Base-by-base conservation (phyloP, 2,329 filamentous ascomycete genomes). In the Monosporascus sp. region DNA sequence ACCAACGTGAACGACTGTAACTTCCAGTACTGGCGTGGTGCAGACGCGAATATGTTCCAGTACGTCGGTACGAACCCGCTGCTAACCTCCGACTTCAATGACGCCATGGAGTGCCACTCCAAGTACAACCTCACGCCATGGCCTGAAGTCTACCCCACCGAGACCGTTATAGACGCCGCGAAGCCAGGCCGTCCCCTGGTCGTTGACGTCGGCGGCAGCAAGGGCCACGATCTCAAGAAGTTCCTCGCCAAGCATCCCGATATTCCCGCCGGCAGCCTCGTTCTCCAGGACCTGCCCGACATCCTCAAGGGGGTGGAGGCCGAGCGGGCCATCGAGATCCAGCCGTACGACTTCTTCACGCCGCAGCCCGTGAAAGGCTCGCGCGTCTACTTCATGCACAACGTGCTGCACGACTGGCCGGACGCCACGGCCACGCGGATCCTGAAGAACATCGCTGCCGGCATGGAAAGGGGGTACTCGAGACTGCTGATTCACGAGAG, bases 321-420 rank as follows among this genome's bases (percentile, higher is more conserved):
- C 0, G 43, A 63, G 15, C 50, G 57, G 26, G 61, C 62, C 1
- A 68, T 74, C 47, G 57, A 60, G 4, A 56, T 63, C 3, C 61
- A 63, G 50, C 55, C 59, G 2, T 66, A 75, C 53, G 68, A 75
- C 50, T 70, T 74, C 55, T 71, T 75, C 51, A 68, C 63, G 0
- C 63, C 68, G 5, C 73, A 76, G 50, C 72, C 71, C 0, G 56
- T 76, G 7, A 67, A 63, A 24, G 73, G 72, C 3, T 74, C 74
- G 0, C 67, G 67, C 6, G 65, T 61, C 8, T 63, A 63, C 53
- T 60, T 59, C 45, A 41, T 60, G 48, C 57, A 68, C 43, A 62
- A 62, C 7, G 64, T 71, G 3, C 51, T 71, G 26, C 67, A 72
- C 52, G 66, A 71, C 56, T 70, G 65, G 61, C 61, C 63, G 20